A percentile compares a stretch with the other conserved stretches of the same genome.
These are phyloP conservation scores for Ganoderma meredithae DNA, from an alignment of 1,284 basidiomycete species.

Conservation along the genomic window DNA sequence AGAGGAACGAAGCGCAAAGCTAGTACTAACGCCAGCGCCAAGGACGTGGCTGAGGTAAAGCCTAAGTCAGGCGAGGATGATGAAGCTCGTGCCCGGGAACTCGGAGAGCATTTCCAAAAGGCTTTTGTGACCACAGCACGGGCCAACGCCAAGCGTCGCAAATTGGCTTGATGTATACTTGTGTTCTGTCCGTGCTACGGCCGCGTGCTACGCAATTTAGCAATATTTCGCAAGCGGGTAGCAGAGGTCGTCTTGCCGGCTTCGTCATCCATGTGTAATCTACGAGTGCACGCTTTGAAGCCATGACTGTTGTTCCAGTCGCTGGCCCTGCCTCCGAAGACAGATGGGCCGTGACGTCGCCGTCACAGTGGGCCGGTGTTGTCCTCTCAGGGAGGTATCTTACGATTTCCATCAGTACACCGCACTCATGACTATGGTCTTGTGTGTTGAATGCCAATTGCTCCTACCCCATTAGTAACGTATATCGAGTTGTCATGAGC, in stretches of 20 bases:
- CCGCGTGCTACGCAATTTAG: not conserved
- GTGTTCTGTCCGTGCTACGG: not conserved
- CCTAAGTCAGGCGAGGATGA: not conserved
- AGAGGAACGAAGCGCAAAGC: not conserved
- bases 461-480: not conserved
- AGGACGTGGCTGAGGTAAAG: not conserved
- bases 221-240: not conserved
- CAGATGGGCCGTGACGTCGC: not conserved
- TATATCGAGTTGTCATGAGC: not conserved
- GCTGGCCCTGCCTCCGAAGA: not conserved
- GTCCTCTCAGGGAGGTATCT: not conserved
- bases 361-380: not conserved
- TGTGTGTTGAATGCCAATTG: too few species aligned
- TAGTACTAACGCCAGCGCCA: not conserved
- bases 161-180: not conserved
- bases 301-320: not conserved
- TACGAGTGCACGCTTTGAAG: not conserved
- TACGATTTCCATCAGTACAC: not conserved
- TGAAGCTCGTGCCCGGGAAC: not conserved
- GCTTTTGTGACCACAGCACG: not conserved
- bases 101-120: not conserved
- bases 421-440: too few species aligned
- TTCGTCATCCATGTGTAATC: slow-evolving; percentile 1
- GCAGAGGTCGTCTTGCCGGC: not conserved
- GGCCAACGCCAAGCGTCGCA: not conserved